Evolutionary conservation across 768 basidiomycete species (phyloP).

Genomic region (Amanita rubescens): DNA sequence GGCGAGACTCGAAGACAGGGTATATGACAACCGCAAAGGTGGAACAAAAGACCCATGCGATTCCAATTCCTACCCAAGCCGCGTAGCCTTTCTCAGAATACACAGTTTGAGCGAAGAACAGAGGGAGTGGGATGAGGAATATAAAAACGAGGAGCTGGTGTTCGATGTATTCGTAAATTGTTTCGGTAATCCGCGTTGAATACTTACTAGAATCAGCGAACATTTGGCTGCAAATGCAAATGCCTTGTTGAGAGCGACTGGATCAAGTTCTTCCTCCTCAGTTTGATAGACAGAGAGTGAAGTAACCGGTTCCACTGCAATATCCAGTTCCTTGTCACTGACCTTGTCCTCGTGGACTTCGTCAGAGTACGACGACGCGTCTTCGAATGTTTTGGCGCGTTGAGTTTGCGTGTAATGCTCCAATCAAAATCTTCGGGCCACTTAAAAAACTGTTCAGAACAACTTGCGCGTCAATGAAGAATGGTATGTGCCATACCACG

Average conservation of each 20-base stretch:
- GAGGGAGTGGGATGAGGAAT: slow-evolving; percentile 73
- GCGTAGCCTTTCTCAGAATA: slow-evolving; percentile 58
- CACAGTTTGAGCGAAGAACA: slow-evolving; percentile 77
- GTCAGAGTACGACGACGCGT: background rate
- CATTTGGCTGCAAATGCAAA: slow-evolving; percentile 78
- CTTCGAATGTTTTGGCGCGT: slow-evolving; percentile 24
- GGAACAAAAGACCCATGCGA: slow-evolving; percentile 80
- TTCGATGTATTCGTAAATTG: background rate
- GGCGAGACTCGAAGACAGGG: slow-evolving; percentile 80
- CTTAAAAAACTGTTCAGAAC: slow-evolving; percentile 22
- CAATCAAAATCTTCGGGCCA: slow-evolving; percentile 84
- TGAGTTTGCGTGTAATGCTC: slow-evolving; percentile 71
- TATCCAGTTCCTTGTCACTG: background rate
- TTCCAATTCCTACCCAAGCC: slow-evolving; percentile 76
- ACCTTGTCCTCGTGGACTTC: background rate
- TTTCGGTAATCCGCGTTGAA: background rate
- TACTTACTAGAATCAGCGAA: slow-evolving; percentile 54
- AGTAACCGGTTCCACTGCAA: background rate
- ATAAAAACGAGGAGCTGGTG: slow-evolving; percentile 53
- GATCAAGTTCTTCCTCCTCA: slow-evolving; percentile 56
- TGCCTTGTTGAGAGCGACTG: slow-evolving; percentile 57
- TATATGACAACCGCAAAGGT: slow-evolving; percentile 72
- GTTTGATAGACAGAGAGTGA: slow-evolving; percentile 13
- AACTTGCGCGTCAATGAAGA: background rate
- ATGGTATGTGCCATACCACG: slow-evolving; percentile 37